phyloP scores from a whole-genome alignment of 2,329 filamentous ascomycete genomes.

The Fonsecaea monophora region DNA sequence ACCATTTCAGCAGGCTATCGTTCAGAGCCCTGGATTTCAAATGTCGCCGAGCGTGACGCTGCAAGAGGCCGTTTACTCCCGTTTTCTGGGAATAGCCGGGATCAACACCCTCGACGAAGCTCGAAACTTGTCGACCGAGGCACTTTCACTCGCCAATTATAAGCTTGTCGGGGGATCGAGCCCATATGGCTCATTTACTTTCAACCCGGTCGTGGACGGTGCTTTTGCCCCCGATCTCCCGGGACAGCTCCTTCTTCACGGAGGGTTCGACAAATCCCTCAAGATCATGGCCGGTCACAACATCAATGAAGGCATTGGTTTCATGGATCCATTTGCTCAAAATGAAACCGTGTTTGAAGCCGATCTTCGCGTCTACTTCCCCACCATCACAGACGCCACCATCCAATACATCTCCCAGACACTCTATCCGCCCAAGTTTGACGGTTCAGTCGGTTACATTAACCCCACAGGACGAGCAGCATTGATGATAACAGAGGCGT shows the following conservation, averaged over 20 bases:
- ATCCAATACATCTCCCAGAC: conserved; percentile 54
- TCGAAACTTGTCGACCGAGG: conserved; percentile 52
- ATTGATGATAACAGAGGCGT: conserved; percentile 52
- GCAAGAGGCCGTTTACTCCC: conserved; percentile 49
- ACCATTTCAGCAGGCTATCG: conserved; percentile 50
- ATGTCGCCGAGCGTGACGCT: conserved; percentile 48
- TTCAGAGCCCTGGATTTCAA: conserved; percentile 52
- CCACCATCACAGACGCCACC: conserved; percentile 40
- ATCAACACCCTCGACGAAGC: conserved; percentile 52
- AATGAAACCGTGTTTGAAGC: conserved; percentile 38
- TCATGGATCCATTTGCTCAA: conserved; percentile 46
- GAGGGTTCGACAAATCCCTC: conserved; percentile 53
- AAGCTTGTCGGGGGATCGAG: conserved; percentile 47
- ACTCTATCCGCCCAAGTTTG: conserved; percentile 60
- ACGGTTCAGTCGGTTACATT: conserved; percentile 56
- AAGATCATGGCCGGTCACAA: conserved; percentile 57
- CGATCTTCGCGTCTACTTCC: conserved; percentile 40
- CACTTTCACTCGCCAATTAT: conserved; percentile 50
- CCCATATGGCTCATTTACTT: conserved; percentile 51
- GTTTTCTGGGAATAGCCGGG: conserved; percentile 51
- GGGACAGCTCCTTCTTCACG: conserved; percentile 50
- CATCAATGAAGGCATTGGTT: conserved; percentile 51
- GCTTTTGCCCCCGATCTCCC: conserved; percentile 57
- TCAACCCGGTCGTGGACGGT: conserved; percentile 57
- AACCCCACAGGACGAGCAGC: conserved; percentile 52